A percentile compares a stretch with the other conserved stretches of the same genome.
Conservation (phyloP, 177 flowering plant species). For the Telopea speciosissima region DNA sequence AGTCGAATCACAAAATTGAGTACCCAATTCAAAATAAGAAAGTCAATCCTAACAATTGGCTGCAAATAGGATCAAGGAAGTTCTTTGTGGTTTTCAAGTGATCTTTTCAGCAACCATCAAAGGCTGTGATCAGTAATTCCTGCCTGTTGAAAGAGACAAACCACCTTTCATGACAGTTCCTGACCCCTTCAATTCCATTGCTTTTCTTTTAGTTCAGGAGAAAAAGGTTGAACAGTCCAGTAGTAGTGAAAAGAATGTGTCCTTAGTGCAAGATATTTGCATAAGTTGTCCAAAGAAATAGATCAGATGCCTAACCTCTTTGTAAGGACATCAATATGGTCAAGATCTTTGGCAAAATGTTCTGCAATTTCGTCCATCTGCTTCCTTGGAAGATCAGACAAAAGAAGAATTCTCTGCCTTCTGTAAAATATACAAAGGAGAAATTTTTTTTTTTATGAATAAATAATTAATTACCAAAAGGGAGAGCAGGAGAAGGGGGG, state of each 20-base stretch:
- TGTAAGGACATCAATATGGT: constrained; percentile 80
- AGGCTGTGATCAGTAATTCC: background rate
- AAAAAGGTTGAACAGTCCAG: background rate
- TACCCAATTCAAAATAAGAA: no score
- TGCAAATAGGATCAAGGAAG: no score
- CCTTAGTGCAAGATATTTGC: background rate
- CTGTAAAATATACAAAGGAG: constrained; percentile 32
- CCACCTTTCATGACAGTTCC: no score
- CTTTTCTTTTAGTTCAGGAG: constrained; percentile 1
- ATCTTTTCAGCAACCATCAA: no score
- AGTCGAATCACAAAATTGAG: no score
- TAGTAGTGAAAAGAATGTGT: background rate
- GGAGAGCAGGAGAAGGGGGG: no score
- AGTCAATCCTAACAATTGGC: no score
- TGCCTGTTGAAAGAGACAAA: no score
- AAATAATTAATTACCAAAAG: no score
- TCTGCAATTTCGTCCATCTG: constrained; percentile 88
- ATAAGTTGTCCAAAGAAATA: background rate
- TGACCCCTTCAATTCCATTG: no score
- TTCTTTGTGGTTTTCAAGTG: no score
- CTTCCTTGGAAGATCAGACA: constrained; percentile 94
- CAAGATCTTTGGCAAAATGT: constrained; percentile 67
- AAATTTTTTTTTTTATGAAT: no score
- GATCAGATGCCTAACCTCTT: constrained; percentile 49
- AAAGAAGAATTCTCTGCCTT: constrained; percentile 89